Evolutionary conservation across 306 rosid species (phyloP).

Genomic region (Lupinus albus): DNA sequence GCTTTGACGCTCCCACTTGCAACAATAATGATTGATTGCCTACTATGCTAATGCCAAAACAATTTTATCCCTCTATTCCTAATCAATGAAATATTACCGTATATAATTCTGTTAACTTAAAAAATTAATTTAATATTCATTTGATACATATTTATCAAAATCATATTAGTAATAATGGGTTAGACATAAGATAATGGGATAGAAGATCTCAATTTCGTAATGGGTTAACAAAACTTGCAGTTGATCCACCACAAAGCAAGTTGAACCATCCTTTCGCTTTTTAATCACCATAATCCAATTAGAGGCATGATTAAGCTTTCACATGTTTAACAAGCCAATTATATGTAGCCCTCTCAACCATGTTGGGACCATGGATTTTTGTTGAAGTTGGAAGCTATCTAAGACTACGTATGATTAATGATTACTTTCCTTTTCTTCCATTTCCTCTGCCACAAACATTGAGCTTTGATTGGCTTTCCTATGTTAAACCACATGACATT

Average conservation of each 20-base stretch:
- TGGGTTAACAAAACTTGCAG: too few species aligned
- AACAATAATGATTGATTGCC: too few species aligned
- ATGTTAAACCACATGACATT: not conserved
- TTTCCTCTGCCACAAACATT: constrained; percentile 40
- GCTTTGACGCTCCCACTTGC: too few species aligned
- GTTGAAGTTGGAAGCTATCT: constrained; percentile 48
- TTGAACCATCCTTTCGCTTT: constrained; percentile 49
- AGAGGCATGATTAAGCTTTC: constrained; percentile 30
- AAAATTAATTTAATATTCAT: too few species aligned
- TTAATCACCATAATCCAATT: constrained; percentile 54
- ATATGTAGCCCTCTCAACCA: constrained; percentile 17
- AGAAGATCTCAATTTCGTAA: too few species aligned
- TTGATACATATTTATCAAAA: too few species aligned
- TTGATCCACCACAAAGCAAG: not conserved
- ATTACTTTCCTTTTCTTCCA: not conserved
- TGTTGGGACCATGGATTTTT: constrained; percentile 43
- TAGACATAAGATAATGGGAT: too few species aligned
- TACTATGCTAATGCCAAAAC: too few species aligned
- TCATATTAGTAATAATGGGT: too few species aligned
- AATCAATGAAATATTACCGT: too few species aligned
- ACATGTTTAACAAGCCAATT: constrained; percentile 27
- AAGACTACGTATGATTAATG: constrained; percentile 31
- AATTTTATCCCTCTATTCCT: too few species aligned
- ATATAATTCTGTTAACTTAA: too few species aligned
- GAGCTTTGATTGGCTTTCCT: constrained; percentile 43